Base-by-base conservation (phyloP, 768 basidiomycete genomes). In the Termitomyces sp. region DNA sequence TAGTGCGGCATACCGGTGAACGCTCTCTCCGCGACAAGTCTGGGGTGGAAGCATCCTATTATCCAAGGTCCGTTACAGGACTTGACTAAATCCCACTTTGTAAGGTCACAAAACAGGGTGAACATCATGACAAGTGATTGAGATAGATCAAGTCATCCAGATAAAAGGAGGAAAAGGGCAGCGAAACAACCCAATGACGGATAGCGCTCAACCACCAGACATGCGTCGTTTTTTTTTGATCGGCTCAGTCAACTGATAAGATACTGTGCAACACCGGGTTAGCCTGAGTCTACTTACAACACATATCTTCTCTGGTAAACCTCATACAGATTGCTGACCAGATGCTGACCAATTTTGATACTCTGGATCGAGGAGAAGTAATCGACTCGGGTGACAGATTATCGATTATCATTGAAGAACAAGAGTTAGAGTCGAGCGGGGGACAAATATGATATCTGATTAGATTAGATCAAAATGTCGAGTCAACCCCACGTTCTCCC, bases 391-490 rank as follows among this genome's bases (percentile, higher is more conserved):
- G 34, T 12, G 12, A 16, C 16, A 10, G 19, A 21, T n/a, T n/a
- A 21, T 8, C 3, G 19, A 41, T 2, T 17, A 28, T 28, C 11
- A 7, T 17, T 5, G 14, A 45, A 28, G n/a, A n/a, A n/a, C n/a
- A 14, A 14, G 25, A 6, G 11, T 32, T 27, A 44, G 19, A 37
- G 9, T 27, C 6, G 21, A 42, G 7, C n/a, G 19, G 19, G 3
- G 16, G 8, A 23, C 5, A 5, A n/a, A 41, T 14, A 14, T 17
- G 12, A 47, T 58, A 54, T 59, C 51, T 56, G 57, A 61, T 61
- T 59, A 61, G 60, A 61, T 61, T 27, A 59, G 51, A 56, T 58
- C 39, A 46, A 5, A 8, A 5, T 50, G 35, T 58, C 42, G 53
- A 57, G 51, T 56, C 59, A 59, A 43, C 10, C 14, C 11, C 39